Percentiles rank a stretch among this genome's conserved stretches.
Evolutionary conservation across 1,284 basidiomycete genomes (phyloP).

Genomic region (Meripilus lineatus): DNA sequence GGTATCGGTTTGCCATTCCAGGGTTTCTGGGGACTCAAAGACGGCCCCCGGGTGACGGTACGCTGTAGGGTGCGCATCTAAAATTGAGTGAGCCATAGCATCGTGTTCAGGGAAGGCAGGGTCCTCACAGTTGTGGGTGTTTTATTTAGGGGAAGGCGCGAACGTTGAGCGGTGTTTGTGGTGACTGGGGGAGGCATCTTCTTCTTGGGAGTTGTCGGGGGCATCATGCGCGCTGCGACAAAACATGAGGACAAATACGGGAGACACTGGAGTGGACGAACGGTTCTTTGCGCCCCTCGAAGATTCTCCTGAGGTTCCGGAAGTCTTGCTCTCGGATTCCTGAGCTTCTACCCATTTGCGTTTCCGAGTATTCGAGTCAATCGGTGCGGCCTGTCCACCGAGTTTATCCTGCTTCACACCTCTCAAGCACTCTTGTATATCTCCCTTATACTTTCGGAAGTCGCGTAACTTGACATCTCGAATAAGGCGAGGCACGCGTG

Average conservation of each 20-base stretch:
- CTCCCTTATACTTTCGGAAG: conserved; percentile 73
- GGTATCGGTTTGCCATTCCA: conserved; percentile 5
- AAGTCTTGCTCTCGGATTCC: conserved; percentile 43
- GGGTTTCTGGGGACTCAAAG: conserved; percentile 49
- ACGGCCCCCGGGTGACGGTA: conserved; percentile 9
- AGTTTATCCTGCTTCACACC: conserved; percentile 53
- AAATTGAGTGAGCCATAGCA: background rate
- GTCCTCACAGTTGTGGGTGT: conserved; percentile 46
- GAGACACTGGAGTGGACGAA: conserved; percentile 26
- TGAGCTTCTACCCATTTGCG: conserved; percentile 67
- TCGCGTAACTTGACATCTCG: conserved; percentile 68
- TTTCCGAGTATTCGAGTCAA: conserved; percentile 65
- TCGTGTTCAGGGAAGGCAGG: background rate
- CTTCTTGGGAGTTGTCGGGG: conserved; percentile 51
- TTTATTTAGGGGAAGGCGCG: conserved; percentile 37
- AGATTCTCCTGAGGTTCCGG: conserved; percentile 34
- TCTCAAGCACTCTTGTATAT: conserved; percentile 61
- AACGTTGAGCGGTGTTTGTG: conserved; percentile 41
- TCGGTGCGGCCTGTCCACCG: conserved; percentile 41
- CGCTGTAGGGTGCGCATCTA: conserved; percentile 24
- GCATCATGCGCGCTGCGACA: conserved; percentile 51
- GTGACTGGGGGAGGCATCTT: conserved; percentile 40
- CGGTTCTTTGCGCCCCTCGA: conserved; percentile 56
- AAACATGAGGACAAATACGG: background rate
- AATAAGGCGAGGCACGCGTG: conserved; percentile 70